Percentiles rank a stretch among this genome's conserved stretches.
Conservation (phyloP, 1,284 basidiomycete genomes). For the Macrocystidia cucumis region DNA sequence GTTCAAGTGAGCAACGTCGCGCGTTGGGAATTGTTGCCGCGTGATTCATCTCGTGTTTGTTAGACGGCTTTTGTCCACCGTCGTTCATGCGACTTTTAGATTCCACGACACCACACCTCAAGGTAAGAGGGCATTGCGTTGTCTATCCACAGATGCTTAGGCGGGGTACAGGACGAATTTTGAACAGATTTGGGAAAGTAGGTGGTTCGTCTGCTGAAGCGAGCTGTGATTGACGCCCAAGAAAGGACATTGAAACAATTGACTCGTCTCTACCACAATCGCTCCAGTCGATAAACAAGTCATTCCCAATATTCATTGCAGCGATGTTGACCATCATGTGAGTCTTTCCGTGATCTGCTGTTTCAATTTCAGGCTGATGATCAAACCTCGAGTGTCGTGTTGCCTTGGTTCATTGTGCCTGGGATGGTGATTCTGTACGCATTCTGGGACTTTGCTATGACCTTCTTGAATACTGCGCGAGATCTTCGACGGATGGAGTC, state of each 20-base stretch:
- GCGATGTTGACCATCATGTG: slow-evolving; percentile 58
- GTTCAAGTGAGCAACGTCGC: slow-evolving; percentile 39
- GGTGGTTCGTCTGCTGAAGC: slow-evolving; percentile 4
- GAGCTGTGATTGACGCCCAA: neutral
- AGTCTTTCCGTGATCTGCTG: slow-evolving; percentile 13
- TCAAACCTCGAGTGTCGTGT: slow-evolving; percentile 39
- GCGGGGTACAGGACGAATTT: slow-evolving; percentile 37
- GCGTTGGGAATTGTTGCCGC: slow-evolving; percentile 2
- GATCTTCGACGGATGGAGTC: slow-evolving; percentile 89
- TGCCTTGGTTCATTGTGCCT: slow-evolving; percentile 65
- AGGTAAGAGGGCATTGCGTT: slow-evolving; percentile 18
- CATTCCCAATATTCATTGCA: slow-evolving; percentile 65
- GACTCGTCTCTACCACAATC: slow-evolving; percentile 63
- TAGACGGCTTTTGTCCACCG: slow-evolving; percentile 41
- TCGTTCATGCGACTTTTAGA: slow-evolving; percentile 51
- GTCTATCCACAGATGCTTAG: neutral
- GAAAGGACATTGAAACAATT: slow-evolving; percentile 70
- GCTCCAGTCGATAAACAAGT: slow-evolving; percentile 65
- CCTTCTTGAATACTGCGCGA: slow-evolving; percentile 77
- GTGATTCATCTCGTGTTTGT: neutral
- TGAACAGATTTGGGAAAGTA: slow-evolving; percentile 62
- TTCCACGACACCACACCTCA: slow-evolving; percentile 39
- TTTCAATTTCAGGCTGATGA: neutral
- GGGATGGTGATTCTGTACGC: too few relatives aligned
- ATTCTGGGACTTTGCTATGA: slow-evolving; percentile 59